Evolutionary conservation across 2,329 filamentous ascomycete species (phyloP).

Genomic region (Beauveria australis): DNA sequence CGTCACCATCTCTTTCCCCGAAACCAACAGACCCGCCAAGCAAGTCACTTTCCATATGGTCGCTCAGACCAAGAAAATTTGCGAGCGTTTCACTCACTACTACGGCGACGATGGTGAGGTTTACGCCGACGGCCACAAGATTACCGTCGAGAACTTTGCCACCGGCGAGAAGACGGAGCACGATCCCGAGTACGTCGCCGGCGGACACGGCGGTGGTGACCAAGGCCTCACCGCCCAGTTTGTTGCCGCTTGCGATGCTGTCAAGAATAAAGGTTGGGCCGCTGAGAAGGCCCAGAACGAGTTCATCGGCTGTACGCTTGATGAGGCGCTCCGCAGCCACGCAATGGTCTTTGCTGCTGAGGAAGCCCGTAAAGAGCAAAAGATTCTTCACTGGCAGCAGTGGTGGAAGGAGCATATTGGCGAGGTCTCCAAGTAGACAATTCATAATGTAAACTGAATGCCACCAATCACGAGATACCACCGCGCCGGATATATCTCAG

Average conservation of each 20-base stretch:
- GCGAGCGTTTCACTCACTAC: constrained; percentile 73
- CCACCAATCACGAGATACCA: not conserved
- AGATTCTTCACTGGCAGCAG: constrained; percentile 63
- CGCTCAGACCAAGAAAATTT: constrained; percentile 79
- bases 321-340: constrained; percentile 84
- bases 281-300: constrained; percentile 64
- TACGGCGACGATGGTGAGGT: constrained; percentile 86
- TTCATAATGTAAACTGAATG: not conserved
- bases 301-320: constrained; percentile 72
- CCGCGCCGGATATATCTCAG: not conserved
- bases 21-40: constrained; percentile 60
- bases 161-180: constrained; percentile 25
- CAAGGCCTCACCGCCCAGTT: constrained; percentile 68
- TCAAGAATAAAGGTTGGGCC: constrained; percentile 61
- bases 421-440: constrained; percentile 11
- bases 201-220: constrained; percentile 34
- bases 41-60: constrained; percentile 91
- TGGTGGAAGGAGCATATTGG: constrained; percentile 57
- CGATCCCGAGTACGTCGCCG: constrained; percentile 25
- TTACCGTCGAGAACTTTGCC: constrained; percentile 58
- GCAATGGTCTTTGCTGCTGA: constrained; percentile 92
- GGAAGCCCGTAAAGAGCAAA: constrained; percentile 63
- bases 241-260: constrained; percentile 69
- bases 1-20: constrained; percentile 82
- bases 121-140: constrained; percentile 70